phyloP scores from a whole-genome alignment of 306 rosid species.

The Dicorynia guianensis region DNA sequence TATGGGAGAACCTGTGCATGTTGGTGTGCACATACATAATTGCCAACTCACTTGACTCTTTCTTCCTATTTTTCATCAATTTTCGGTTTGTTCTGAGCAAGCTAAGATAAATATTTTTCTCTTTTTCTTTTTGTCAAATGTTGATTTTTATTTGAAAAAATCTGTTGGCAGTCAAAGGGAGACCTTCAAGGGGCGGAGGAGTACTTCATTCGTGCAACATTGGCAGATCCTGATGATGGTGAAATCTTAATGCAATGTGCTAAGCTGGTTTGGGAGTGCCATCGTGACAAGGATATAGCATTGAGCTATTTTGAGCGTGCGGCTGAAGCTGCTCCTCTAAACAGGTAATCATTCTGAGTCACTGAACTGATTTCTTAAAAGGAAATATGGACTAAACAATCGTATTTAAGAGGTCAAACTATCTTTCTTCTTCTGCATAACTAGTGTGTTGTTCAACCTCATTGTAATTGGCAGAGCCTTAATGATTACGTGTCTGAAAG shows the following conservation, averaged over 20 bases:
- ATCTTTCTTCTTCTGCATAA: constrained; percentile 20
- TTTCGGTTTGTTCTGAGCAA: constrained; percentile 1
- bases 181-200: constrained; percentile 79
- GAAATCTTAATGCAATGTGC: constrained; percentile 73
- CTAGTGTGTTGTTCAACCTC: constrained; percentile 20
- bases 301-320: constrained; percentile 75
- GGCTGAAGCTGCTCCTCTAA: constrained; percentile 60
- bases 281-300: constrained; percentile 73
- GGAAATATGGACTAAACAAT: constrained; percentile 7
- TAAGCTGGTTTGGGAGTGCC: constrained; percentile 74
- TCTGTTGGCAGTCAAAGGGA: constrained; percentile 72
- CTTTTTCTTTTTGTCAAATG: constrained; percentile 20
- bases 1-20: background rate
- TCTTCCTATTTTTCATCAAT: background rate
- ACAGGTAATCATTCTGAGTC: constrained; percentile 61
- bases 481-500: constrained; percentile 16
- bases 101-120: constrained; percentile 10
- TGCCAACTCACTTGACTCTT: background rate
- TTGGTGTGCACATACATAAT: background rate
- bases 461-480: background rate
- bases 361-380: background rate
- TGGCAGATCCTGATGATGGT: constrained; percentile 77
- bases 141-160: constrained; percentile 26
- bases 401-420: background rate
- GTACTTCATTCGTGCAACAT: constrained; percentile 66